Evolutionary conservation across 257 asterid species (phyloP).

Genomic region (Anisodus tanguticus): DNA sequence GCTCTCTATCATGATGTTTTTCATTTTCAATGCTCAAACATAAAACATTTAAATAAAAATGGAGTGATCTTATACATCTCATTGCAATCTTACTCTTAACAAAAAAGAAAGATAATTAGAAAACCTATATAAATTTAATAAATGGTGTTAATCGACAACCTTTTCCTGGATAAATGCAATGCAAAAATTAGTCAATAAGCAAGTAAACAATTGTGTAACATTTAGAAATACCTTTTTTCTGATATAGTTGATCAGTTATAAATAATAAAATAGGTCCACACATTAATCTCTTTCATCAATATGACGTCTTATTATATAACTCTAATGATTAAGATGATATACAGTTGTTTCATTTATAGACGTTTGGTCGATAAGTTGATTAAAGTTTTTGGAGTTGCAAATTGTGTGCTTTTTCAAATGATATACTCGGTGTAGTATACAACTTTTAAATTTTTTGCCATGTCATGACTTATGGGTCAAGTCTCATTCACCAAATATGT

Average conservation of each 20-base stretch:
- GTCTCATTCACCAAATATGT: not conserved
- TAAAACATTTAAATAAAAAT: not conserved
- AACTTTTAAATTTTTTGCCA: not conserved
- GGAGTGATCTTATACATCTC: too few species aligned
- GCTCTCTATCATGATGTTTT: too few species aligned
- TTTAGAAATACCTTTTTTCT: not conserved
- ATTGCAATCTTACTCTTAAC: too few species aligned
- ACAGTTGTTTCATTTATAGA: not conserved
- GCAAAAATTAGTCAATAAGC: not conserved
- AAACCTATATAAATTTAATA: not conserved
- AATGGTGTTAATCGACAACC: not conserved
- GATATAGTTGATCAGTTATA: not conserved
- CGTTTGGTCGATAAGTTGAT: not conserved
- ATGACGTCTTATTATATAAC: not conserved
- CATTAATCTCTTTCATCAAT: not conserved
- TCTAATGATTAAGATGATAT: not conserved
- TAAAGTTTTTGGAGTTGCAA: slow-evolving; percentile 5
- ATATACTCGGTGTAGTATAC: not conserved
- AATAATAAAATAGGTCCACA: not conserved
- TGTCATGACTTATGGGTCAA: not conserved
- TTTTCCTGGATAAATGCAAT: not conserved
- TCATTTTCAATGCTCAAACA: too few species aligned
- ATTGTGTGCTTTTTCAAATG: not conserved
- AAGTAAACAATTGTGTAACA: not conserved
- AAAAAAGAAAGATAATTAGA: not conserved